Base-by-base conservation (phyloP, 495 filamentous ascomycete genomes). In the Neurospora sp. region DNA sequence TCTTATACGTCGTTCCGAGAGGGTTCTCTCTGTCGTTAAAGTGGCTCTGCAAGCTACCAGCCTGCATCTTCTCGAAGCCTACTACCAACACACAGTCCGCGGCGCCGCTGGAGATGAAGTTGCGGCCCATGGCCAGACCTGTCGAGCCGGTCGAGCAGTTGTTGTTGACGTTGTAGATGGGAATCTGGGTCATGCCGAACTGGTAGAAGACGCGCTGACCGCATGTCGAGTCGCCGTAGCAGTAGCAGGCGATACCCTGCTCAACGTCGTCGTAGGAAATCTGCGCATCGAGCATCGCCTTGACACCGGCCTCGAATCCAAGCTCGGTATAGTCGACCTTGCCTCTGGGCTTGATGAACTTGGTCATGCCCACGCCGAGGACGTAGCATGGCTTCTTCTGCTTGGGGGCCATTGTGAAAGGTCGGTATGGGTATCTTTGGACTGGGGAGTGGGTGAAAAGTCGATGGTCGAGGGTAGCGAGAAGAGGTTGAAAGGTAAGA, bases 151-250 rank as follows among this genome's bases (percentile, higher is more conserved):
- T 98, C 1, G 92, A 91, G 87, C 96, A 99, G 84, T 98, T 98
- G 86, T 99, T 99, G 87, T 97, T 97, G 78, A 97, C 93, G 79
- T 98, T 98, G 86, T 95, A 92, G 80, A 98, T 94, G 74, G 96
- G 96, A 75, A 97, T 98, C 77, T 91, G 86, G 40, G 93, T 98
- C 89, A 98, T 94, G 81, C 96, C 96, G 81, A 98, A 97, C 83
- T 99, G 96, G 82, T 99, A 99, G 85, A 99, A 98, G 75, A 98
- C 94, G 68, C 96, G 90, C 86, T 99, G 96, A 37, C 96, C 96
- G 78, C 92, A 95, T 68, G 96, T 97, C 70, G 89, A 93, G 84
- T 98, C 96, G 76, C 94, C 96, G 79, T 97, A 99, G 84, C 93
- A 95, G 81, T 97, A 98, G 85, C 96, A 99, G 2, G 95, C 96